A percentile compares a stretch with the other conserved stretches of the same genome.
These are phyloP conservation scores for Leptosphaerulina australis DNA, from an alignment of 2,329 filamentous ascomycete species.

Conservation along the genomic window DNA sequence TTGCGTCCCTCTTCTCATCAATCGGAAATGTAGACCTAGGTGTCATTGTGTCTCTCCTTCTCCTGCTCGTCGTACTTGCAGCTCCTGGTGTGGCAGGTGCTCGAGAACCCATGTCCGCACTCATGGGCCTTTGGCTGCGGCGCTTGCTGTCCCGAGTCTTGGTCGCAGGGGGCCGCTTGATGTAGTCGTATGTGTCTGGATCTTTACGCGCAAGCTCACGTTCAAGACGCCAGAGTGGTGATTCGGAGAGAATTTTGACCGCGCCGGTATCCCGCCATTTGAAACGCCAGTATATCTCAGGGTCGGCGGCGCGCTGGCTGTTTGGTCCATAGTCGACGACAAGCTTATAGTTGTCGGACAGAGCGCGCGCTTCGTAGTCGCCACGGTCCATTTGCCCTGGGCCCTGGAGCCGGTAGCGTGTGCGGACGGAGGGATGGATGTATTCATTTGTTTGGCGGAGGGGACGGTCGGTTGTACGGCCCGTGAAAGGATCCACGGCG, in stretches of 20 bases:
- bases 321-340: constrained; percentile 51
- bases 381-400: constrained; percentile 55
- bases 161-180: constrained; percentile 45
- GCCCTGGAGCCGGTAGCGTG: constrained; percentile 53
- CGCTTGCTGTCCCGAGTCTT: constrained; percentile 25
- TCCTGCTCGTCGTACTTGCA: constrained; percentile 10
- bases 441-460: constrained; percentile 59
- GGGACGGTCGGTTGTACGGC: constrained; percentile 51
- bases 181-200: constrained; percentile 50
- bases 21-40: constrained; percentile 31
- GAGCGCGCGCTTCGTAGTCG: constrained; percentile 52
- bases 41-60: constrained; percentile 31
- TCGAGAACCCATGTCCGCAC: constrained; percentile 23
- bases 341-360: constrained; percentile 56
- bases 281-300: constrained; percentile 53
- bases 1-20: constrained; percentile 19
- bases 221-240: constrained; percentile 54
- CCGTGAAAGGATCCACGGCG: constrained; percentile 53
- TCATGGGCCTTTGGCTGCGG: constrained; percentile 19
- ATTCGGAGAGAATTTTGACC: constrained; percentile 52
- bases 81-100: constrained; percentile 6
- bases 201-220: constrained; percentile 52
- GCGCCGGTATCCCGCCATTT: constrained; percentile 46
- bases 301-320: constrained; percentile 35
- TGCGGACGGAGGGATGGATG: constrained; percentile 57